Conservation (phyloP, 2,329 filamentous ascomycete species). For the Colletotrichum sp. region DNA sequence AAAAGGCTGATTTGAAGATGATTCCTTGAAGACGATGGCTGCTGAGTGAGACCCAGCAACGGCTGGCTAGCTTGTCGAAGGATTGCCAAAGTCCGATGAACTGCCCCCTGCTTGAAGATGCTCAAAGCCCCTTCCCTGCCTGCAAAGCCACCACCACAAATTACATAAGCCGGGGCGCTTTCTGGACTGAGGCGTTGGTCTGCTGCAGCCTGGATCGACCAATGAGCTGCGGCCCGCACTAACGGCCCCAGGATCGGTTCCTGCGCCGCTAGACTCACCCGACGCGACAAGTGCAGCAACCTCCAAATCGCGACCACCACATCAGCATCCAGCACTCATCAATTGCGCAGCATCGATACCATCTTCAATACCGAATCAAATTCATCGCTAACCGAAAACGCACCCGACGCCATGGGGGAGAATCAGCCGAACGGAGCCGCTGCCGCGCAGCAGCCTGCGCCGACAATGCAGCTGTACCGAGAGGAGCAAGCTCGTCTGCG, state of each 20-base stretch:
- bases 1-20: neutral
- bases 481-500: conserved; percentile 54
- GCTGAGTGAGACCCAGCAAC: neutral
- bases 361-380: neutral
- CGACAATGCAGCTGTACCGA: conserved; percentile 52
- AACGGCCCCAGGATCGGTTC: neutral
- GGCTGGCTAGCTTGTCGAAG: neutral
- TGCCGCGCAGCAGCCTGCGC: conserved; percentile 28
- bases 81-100: neutral
- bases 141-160: neutral
- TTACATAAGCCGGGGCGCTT: neutral
- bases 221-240: neutral
- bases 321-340: neutral
- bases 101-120: neutral
- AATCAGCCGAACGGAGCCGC: conserved; percentile 10
- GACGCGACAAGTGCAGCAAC: neutral
- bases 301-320: neutral
- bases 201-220: neutral
- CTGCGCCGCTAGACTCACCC: neutral
- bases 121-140: conserved; percentile 5
- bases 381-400: neutral
- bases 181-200: neutral
- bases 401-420: conserved; percentile 12
- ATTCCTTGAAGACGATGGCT: neutral
- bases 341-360: neutral